These are phyloP conservation scores for Trichoderma koningii DNA, from an alignment of 2,329 filamentous ascomycete species.

Conservation along the genomic window DNA sequence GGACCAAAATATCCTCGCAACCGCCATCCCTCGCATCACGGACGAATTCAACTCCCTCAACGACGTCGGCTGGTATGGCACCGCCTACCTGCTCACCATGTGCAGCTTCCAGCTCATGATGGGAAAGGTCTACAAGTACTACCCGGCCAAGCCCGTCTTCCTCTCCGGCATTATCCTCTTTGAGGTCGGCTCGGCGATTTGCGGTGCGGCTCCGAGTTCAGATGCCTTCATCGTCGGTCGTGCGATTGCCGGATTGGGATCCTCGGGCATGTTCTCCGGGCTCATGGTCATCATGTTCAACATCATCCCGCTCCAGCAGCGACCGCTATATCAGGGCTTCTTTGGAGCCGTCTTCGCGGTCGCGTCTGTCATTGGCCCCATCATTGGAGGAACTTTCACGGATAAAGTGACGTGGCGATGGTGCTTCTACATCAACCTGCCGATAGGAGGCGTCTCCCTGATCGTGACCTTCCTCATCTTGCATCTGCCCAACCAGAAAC, in stretches of 20 bases:
- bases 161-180: constrained; percentile 48
- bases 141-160: constrained; percentile 49
- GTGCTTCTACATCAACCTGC: constrained; percentile 28
- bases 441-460: constrained; percentile 12
- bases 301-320: constrained; percentile 4
- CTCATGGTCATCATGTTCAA: constrained; percentile 21
- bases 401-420: constrained; percentile 35
- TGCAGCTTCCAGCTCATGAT: constrained; percentile 22
- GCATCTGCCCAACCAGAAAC: constrained; percentile 35
- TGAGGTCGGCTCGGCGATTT: constrained; percentile 53
- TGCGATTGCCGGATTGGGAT: constrained; percentile 47
- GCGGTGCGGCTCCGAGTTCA: constrained; percentile 41
- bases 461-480: constrained; percentile 3
- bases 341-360: constrained; percentile 43
- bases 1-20: constrained; percentile 18
- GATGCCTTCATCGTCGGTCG: constrained; percentile 50
- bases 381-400: constrained; percentile 37
- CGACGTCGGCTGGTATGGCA: constrained; percentile 23
- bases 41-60: constrained; percentile 20
- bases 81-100: constrained; percentile 15
- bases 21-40: constrained; percentile 18
- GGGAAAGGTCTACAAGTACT: constrained; percentile 48
- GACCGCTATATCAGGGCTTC: constrained; percentile 31
- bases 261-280: constrained; percentile 43
- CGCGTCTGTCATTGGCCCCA: constrained; percentile 37